Evolutionary conservation across 768 basidiomycete species (phyloP), one percentile per base, ranked within the genome.

Genomic region (Trametes punicea): DNA sequence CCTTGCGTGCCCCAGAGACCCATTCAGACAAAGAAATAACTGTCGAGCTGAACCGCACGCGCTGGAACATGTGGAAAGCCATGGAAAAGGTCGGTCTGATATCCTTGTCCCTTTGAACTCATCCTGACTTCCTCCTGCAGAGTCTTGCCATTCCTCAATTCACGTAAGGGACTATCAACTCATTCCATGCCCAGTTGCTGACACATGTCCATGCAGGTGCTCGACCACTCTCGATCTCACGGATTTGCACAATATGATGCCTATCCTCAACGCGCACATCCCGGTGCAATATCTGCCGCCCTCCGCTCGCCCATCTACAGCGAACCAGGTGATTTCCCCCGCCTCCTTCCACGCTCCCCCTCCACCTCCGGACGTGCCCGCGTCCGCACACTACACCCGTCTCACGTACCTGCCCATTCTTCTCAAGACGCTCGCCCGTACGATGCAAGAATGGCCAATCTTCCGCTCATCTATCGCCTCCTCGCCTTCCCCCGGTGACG

Each of bases 101-200:
- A 7, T 9, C 31, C 4, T 2, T 16, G 10, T 10, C 6, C 4
- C 3, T 2, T 29, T 20, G 0, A 52, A 27, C 33, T 50, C 3
- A 6, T 38, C 18, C 10, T 55, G 41, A 49, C 40, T 34, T 23
- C 26, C 30, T 16, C 51, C 62, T 21, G 5, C 62, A 91, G 90
- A 90, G 90, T 63, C 76, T 94, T 50, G 83, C 88, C 64, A 88
- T 93, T 61, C 91, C 92, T 16, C 88, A 88, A 64, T 95, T 95
- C 60, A 88, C 90, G 78, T 85, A 62, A 55, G 81, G 44, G 29
- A 31, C 18, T n/a, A 18, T 5, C 15, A 11, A 23, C 27, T 50
- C 30, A 30, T 21, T 39, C 7, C 38, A 2, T 15, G 27, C 38
- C 31, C 13, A 27, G 38, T 25, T 56, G 44, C 36, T n/a, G n/a